A percentile compares a stretch with the other conserved stretches of the same genome.
Evolutionary conservation across 1,284 basidiomycete species (phyloP).

Genomic region (Austroboletus novae-zelandiae): DNA sequence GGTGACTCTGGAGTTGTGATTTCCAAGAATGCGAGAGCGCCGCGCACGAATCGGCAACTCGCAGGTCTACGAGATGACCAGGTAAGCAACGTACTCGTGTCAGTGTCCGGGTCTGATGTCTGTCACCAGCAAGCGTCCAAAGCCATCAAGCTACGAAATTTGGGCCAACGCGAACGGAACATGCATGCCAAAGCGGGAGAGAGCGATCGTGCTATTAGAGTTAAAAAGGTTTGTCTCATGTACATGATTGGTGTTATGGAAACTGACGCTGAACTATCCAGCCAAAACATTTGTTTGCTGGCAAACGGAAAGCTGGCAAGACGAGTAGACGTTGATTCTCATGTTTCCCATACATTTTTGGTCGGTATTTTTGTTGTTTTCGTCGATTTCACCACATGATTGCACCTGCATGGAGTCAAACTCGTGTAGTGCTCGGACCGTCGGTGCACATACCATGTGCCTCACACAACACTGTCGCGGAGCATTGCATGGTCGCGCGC

Average conservation of each 20-base stretch:
- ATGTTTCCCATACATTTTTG: constrained; percentile 2
- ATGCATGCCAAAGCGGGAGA: constrained; percentile 88
- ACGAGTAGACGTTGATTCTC: constrained; percentile 67
- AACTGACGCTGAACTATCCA: constrained; percentile 31
- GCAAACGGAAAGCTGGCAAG: constrained; percentile 88
- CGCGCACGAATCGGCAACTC: constrained; percentile 69
- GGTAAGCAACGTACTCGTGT: constrained; percentile 41
- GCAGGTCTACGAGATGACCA: constrained; percentile 77
- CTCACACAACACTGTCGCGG: too few relatives aligned
- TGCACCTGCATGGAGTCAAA: too few relatives aligned
- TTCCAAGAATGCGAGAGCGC: constrained; percentile 50
- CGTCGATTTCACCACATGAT: too few relatives aligned
- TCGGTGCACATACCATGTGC: too few relatives aligned
- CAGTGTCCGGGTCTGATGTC: background rate
- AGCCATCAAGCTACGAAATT: constrained; percentile 77
- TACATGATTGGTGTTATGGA: constrained; percentile 10
- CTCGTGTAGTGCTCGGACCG: too few relatives aligned
- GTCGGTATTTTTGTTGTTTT: too few relatives aligned
- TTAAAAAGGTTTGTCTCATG: constrained; percentile 65
- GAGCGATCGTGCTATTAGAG: constrained; percentile 76
- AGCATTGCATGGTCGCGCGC: too few relatives aligned
- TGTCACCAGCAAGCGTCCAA: constrained; percentile 67
- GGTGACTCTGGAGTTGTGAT: constrained; percentile 58
- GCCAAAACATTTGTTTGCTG: constrained; percentile 85
- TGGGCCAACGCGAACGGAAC: constrained; percentile 84